Conservation (phyloP, 176 grass and related monocot species). For the barley (Hordeum vulgare) region MorexV3_pseudomolecules_assembly NC_058518.1:8879269-8879768, state of each 20-base stretch:
- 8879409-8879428: too few species aligned
- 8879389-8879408: too few species aligned
- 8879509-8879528: neutral
- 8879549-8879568: neutral
- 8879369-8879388: neutral
- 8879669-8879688: neutral
- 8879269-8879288: too few species aligned
- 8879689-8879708: neutral
- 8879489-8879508: too few species aligned
- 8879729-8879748: too few species aligned
- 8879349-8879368: neutral
- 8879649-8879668: neutral
- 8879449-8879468: neutral
- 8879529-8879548: neutral
- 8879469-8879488: too few species aligned
- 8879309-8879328: too few species aligned
- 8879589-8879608: constrained; percentile 91
- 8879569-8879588: neutral
- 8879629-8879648: constrained; percentile 46
- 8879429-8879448: neutral
- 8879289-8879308: too few species aligned
- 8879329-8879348: neutral
- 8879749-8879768: constrained; percentile 46
- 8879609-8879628: constrained; percentile 69
- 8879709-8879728: neutral